Base-by-base conservation (phyloP, 2,329 filamentous ascomycete species). In the Pseudocercospora vitis region DNA sequence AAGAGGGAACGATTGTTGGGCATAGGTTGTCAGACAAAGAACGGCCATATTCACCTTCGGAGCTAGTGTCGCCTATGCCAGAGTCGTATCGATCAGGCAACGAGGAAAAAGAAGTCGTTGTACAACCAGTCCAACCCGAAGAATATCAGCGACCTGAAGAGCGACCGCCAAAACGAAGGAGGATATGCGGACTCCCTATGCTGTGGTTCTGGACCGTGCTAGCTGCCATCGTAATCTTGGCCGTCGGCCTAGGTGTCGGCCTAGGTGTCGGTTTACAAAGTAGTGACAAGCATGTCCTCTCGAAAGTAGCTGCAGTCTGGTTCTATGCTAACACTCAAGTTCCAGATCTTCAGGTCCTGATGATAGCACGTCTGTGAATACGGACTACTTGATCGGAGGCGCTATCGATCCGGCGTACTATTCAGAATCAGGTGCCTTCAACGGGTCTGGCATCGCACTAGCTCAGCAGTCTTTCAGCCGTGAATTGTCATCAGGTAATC, bases 391-490 rank as follows among this genome's bases (percentile, higher is more conserved):
- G 24, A 71, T 76, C 19, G 74, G 74, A 12, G 73, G 74, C 11
- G 63, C 70, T 2, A 66, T 76, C 4, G 65, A 71, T 42, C 63
- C 70, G 0, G 53, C 66, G 0, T 75, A 73, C 52, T 66, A 72
- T 39, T 72, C 73, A 6, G 70, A 59, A 7, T 63, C 68, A 24
- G 75, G 75, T 16, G 74, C 73, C 4, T 76, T 75, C 64, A 77
- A 77, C 52, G 75, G 75, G n/a, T 73, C 72, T 11, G 75, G 75
- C 8, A 73, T 77, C 32, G 75, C 74, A 1, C 53, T 77, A 7
- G 74, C 75, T 14, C 71, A 71, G 5, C 72, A 75, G 37, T 75
- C 72, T 0, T 75, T 74, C 63, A 70, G 59, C 4, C 46, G 50
- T 2, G 42, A 60, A 18, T 50, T 63, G 7, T 23, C 67, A 23